A percentile compares a stretch with the other conserved stretches of the same genome.
Conservation (phyloP, 2,329 filamentous ascomycete species). For the Ambrosiella xylebori region DNA sequence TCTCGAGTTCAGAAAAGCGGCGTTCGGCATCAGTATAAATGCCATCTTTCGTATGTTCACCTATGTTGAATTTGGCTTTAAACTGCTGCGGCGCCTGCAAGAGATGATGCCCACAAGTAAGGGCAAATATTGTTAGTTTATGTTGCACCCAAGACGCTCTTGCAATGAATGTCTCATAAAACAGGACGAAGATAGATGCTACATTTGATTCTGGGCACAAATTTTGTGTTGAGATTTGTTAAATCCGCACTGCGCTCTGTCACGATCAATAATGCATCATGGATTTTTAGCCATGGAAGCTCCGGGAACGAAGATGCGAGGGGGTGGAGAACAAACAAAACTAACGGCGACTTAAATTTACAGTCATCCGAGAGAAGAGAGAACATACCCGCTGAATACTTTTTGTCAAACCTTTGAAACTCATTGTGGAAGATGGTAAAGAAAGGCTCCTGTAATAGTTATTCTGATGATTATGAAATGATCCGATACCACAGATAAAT, state of each 20-base stretch:
- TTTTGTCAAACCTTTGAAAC: constrained; percentile 93
- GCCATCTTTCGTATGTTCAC: constrained; percentile 85
- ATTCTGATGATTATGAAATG: constrained; percentile 2
- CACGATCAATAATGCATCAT: not conserved
- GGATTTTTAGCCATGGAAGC: constrained; percentile 6
- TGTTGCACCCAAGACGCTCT: too few relatives aligned
- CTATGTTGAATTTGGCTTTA: constrained; percentile 85
- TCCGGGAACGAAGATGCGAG: constrained; percentile 1
- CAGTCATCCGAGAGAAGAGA: constrained; percentile 5
- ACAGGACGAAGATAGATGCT: too few relatives aligned
- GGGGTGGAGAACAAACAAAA: not conserved
- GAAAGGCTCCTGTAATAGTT: not conserved
- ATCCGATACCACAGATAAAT: not conserved
- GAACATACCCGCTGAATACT: constrained; percentile 60
- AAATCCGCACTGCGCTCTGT: not conserved
- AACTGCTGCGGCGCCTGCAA: constrained; percentile 70
- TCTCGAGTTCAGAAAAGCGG: constrained; percentile 84
- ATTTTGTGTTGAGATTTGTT: not conserved
- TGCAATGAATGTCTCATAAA: too few relatives aligned
- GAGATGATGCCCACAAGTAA: not conserved
- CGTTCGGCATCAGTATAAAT: constrained; percentile 91
- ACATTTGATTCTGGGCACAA: not conserved
- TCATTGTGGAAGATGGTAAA: constrained; percentile 46
- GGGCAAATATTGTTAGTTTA: not conserved
- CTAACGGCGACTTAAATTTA: not conserved